Percentiles rank a stretch among this genome's conserved stretches.
phyloP scores from a whole-genome alignment of 2,329 filamentous ascomycete genomes.

The Aciculosporium take region DNA sequence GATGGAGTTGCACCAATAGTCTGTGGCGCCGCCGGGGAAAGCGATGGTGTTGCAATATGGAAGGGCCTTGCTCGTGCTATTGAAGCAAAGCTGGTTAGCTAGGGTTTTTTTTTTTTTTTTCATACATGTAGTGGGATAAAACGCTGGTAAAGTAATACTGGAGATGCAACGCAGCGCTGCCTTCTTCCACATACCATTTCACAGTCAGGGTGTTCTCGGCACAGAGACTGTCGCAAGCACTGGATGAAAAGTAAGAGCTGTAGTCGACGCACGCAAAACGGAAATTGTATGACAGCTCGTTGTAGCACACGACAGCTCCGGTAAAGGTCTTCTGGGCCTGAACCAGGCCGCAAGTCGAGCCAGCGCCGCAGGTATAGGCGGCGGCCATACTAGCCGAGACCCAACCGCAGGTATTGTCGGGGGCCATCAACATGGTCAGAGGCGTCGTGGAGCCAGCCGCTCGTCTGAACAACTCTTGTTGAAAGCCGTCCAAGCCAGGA shows the following conservation, averaged over 20 bases:
- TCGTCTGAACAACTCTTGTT: not conserved
- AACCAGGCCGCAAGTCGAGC: slow-evolving; percentile 26
- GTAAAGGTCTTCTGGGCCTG: slow-evolving; percentile 14
- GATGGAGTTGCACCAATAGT: slow-evolving; percentile 29
- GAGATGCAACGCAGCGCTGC: no score
- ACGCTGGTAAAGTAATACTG: no score
- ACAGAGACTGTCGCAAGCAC: slow-evolving; percentile 27
- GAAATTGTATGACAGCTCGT: slow-evolving; percentile 18
- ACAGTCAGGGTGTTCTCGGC: slow-evolving; percentile 24
- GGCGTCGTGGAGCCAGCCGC: not conserved
- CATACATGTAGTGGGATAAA: no score
- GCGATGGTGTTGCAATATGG: slow-evolving; percentile 33
- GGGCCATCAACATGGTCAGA: slow-evolving; percentile 23
- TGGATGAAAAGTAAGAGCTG: slow-evolving; percentile 18
- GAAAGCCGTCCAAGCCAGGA: slow-evolving; percentile 21
- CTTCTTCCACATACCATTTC: slow-evolving; percentile 27
- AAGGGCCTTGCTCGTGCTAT: slow-evolving; percentile 20
- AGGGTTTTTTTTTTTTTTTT: no score
- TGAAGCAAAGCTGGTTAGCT: not conserved
- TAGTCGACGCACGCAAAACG: slow-evolving; percentile 26
- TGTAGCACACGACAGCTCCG: slow-evolving; percentile 31
- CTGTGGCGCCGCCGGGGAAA: slow-evolving; percentile 25
- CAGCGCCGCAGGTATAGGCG: slow-evolving; percentile 24
- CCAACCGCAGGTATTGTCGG: slow-evolving; percentile 38
- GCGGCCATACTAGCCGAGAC: slow-evolving; percentile 26